Evolutionary conservation across 768 basidiomycete species (phyloP), one percentile per base, ranked within the genome.

Genomic region (Cyclocybe aegerita): DNA sequence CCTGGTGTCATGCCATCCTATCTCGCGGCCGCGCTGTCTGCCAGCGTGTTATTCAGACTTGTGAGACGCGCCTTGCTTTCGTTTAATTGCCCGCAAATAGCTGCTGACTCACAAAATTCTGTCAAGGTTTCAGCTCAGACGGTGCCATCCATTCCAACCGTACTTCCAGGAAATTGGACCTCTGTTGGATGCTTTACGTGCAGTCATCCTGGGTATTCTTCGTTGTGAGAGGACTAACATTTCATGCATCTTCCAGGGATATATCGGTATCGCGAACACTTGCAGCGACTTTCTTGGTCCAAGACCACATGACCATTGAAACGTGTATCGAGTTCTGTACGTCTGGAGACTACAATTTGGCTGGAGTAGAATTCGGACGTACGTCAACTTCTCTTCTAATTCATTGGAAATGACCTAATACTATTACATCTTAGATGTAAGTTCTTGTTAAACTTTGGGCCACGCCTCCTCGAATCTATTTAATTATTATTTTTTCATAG

Each of bases 311-410:
- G 83, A 87, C 73, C 1, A 66, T 76, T 43, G 83, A 76, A 46
- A 61, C 56, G 0, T 76, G 75, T 48, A 70, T 75, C 37, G 60
- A 53, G 9, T 71, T 74, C 52, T 76, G 75, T 45, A 42, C 50
- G 41, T 56, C 60, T 7, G 63, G 53, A 5, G 63, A 57, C 36
- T 85, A 70, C 59, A 69, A 79, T 49, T 83, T 77, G 50, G 82
- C 85, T 9, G 87, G 87, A 6, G 73, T 83, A 2, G 86, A 88
- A 66, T 87, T 81, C 54, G 78, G 74, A 15, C 77, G 74, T 75
- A 58, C 55, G 71, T 62, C 12, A 16, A 39, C 29, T n/a, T 23
- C 14, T 35, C 45, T 44, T 23, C 5, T 36, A 5, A n/a, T 16
- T 6, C 6, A 7, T n/a, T 41, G 12, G 8, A 1, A 9, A 40